Evolutionary conservation across 768 basidiomycete genomes (phyloP).

Genomic region (Clitopilus hobsonii): DNA sequence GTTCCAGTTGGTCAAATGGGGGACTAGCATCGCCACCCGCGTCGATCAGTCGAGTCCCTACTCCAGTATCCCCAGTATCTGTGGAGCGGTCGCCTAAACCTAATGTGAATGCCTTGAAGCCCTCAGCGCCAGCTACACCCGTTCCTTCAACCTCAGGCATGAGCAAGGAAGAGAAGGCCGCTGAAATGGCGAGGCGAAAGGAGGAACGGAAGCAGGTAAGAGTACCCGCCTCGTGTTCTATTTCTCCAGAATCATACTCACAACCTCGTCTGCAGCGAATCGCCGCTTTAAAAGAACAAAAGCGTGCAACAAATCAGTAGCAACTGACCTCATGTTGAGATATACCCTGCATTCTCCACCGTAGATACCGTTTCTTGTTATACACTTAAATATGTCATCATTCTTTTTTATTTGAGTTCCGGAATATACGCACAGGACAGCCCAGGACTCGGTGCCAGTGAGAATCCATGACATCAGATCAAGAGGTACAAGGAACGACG

Average conservation of each 20-base stretch:
- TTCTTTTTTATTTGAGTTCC: too few relatives aligned
- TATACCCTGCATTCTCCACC: neutral
- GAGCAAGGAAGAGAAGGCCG: slow-evolving; percentile 89
- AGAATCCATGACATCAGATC: neutral
- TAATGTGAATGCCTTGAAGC: neutral
- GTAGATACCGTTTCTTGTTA: neutral
- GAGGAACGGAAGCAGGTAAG: slow-evolving; percentile 88
- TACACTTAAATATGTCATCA: too few relatives aligned
- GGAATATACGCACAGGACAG: neutral
- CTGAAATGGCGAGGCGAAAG: slow-evolving; percentile 87
- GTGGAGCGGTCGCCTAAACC: neutral
- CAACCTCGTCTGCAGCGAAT: slow-evolving; percentile 47
- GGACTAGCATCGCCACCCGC: slow-evolving; percentile 7
- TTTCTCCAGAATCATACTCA: slow-evolving; percentile 2
- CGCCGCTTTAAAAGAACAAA: slow-evolving; percentile 76
- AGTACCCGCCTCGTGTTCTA: slow-evolving; percentile 2
- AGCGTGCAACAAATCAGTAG: slow-evolving; percentile 27
- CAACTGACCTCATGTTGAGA: neutral
- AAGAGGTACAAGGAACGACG: neutral
- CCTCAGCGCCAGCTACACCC: slow-evolving; percentile 10
- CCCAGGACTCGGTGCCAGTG: neutral
- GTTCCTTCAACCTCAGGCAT: slow-evolving; percentile 34
- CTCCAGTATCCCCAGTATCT: neutral
- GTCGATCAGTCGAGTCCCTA: slow-evolving; percentile 2
- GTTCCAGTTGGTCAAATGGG: neutral